Evolutionary conservation across 305 asterid genomes (phyloP).

Genomic region (Fraxinus sp.): DNA sequence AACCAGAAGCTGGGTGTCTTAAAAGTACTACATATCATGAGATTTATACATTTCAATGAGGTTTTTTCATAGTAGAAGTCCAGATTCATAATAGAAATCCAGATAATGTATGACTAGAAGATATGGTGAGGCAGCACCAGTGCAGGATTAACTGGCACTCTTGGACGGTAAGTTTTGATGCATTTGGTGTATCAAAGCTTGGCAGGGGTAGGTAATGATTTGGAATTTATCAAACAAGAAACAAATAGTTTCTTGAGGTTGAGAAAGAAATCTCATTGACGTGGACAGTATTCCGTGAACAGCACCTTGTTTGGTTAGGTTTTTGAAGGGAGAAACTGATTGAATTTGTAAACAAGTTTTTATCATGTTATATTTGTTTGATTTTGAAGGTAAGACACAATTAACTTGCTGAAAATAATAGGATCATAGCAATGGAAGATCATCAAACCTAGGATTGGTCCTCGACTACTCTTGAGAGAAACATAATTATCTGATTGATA

Average conservation of each 20-base stretch:
- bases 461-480: background rate
- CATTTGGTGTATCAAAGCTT: background rate
- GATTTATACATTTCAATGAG: background rate
- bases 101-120: background rate
- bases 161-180: background rate
- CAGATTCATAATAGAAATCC: background rate
- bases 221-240: background rate
- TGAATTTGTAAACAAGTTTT: background rate
- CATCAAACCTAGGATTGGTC: background rate
- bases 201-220: background rate
- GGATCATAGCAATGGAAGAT: background rate
- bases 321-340: background rate
- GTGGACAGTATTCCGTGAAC: background rate
- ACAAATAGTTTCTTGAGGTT: background rate
- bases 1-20: background rate
- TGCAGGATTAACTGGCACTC: background rate
- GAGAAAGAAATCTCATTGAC: background rate
- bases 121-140: background rate
- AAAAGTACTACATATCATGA: background rate
- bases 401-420: background rate
- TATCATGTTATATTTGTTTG: background rate
- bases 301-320: background rate
- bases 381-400: background rate
- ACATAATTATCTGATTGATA: background rate
- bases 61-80: background rate